A percentile compares a stretch with the other conserved stretches of the same genome.
phyloP scores from a whole-genome alignment of 139 green algal genomes.

The Nannochloris sp. region DNA sequence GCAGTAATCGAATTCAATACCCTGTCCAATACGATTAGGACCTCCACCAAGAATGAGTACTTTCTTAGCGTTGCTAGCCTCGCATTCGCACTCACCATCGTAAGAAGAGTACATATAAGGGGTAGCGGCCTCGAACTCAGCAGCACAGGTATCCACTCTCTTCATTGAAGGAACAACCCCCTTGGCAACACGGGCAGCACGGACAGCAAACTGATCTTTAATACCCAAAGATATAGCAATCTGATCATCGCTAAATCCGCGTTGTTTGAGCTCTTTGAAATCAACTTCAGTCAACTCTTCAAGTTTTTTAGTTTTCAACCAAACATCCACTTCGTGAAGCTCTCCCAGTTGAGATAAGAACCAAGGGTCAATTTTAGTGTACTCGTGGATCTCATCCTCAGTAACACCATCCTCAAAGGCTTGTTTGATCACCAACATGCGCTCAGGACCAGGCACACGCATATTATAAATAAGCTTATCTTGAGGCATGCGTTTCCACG shows the following conservation, averaged over 20 bases:
- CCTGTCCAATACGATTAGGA: conserved; percentile 98
- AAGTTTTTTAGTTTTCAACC: conserved; percentile 62
- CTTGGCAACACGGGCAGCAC: conserved; percentile 46
- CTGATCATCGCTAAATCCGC: conserved; percentile 88
- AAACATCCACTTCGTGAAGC: conserved; percentile 64
- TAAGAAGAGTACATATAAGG: conserved; percentile 96
- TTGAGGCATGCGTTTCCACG: conserved; percentile 63
- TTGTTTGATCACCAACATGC: conserved; percentile 78
- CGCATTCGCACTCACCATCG: conserved; percentile 81
- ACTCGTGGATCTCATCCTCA: conserved; percentile 68
- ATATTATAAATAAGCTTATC: conserved; percentile 82
- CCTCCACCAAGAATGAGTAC: conserved; percentile 98
- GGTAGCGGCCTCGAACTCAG: conserved; percentile 96
- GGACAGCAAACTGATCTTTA: conserved; percentile 42
- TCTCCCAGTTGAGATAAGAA: conserved; percentile 77
- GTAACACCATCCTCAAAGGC: conserved; percentile 75
- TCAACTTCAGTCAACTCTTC: conserved; percentile 65
- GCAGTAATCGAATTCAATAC: conserved; percentile 99
- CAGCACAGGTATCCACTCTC: conserved; percentile 98
- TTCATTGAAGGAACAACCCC: conserved; percentile 84
- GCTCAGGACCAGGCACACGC: conserved; percentile 83
- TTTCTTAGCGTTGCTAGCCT: conserved; percentile 64
- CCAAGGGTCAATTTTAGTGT: conserved; percentile 96
- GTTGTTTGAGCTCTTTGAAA: conserved; percentile 69
- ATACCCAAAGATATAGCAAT: conserved; percentile 49